phyloP scores from a whole-genome alignment of 768 basidiomycete genomes.

The Leccinum variicolor region DNA sequence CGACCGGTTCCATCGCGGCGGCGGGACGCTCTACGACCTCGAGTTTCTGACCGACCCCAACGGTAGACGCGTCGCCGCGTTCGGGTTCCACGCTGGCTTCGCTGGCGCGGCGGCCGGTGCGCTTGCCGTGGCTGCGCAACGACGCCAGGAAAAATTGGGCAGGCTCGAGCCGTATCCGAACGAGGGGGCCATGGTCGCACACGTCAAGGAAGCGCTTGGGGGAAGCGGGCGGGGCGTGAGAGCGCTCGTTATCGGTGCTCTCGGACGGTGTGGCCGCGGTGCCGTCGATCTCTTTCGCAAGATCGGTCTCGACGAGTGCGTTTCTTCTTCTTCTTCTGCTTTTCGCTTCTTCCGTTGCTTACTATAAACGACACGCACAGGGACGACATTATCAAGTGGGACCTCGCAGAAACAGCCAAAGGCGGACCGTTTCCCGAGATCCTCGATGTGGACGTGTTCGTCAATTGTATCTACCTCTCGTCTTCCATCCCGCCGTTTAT shows the following conservation, averaged over 20 bases:
- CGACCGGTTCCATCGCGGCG: constrained; percentile 78
- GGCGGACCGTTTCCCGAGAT: constrained; percentile 97
- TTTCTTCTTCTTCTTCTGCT: neutral
- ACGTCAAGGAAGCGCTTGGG: constrained; percentile 63
- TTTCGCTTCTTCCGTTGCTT: too few relatives aligned
- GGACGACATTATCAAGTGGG: constrained; percentile 96
- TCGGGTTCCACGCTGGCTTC: constrained; percentile 97
- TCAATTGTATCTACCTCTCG: constrained; percentile 99
- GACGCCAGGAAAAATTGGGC: constrained; percentile 58
- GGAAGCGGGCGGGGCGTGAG: constrained; percentile 70
- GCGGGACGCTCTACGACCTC: constrained; percentile 88
- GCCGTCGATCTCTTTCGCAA: constrained; percentile 95
- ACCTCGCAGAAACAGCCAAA: constrained; percentile 93
- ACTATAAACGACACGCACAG: constrained; percentile 39
- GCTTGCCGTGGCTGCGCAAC: constrained; percentile 70
- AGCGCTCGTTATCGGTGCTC: constrained; percentile 93
- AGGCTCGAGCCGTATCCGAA: constrained; percentile 77
- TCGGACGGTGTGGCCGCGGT: constrained; percentile 92
- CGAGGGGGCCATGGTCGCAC: constrained; percentile 77
- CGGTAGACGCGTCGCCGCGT: constrained; percentile 93
- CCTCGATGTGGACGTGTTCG: constrained; percentile 93
- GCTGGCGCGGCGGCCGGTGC: constrained; percentile 95
- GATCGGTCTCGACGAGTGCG: constrained; percentile 83
- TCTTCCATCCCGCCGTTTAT: constrained; percentile 82
- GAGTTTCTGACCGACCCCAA: constrained; percentile 87